These are phyloP conservation scores for Colletotrichum sp. DNA, from an alignment of 2,329 filamentous ascomycete genomes.

Conservation along the genomic window DNA sequence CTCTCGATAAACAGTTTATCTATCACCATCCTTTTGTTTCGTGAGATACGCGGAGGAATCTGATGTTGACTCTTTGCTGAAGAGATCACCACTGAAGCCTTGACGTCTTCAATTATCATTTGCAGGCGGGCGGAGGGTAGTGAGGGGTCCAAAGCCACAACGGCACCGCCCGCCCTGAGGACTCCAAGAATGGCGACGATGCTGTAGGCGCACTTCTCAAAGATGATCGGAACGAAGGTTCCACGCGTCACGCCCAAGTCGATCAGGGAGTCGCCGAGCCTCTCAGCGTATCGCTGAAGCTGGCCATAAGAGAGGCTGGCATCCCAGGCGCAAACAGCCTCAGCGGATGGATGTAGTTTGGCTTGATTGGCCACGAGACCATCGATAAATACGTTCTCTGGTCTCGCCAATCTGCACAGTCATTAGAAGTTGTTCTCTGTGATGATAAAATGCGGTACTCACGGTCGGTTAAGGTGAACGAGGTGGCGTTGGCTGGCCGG, in stretches of 20 bases:
- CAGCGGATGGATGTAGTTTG: neutral
- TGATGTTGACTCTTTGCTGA: neutral
- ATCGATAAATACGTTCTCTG: neutral
- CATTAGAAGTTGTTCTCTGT: rapidly evolving
- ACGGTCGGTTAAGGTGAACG: neutral
- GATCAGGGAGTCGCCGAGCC: neutral
- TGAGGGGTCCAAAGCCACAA: conserved; percentile 7
- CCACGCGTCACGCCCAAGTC: conserved; percentile 22
- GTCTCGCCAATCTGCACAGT: neutral
- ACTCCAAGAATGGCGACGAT: conserved; percentile 7
- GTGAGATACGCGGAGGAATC: neutral
- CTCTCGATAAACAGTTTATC: neutral
- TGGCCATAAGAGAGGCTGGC: neutral
- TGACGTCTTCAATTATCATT: neutral
- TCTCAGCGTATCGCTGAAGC: neutral
- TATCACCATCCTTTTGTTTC: neutral
- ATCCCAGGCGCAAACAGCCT: conserved; percentile 7
- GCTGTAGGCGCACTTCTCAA: conserved; percentile 11
- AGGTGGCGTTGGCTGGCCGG: conserved; percentile 1
- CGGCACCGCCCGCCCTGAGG: neutral
- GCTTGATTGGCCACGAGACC: neutral
- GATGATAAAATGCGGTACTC: neutral
- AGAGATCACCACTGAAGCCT: neutral
- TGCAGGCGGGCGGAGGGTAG: neutral
- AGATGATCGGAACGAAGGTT: conserved; percentile 6